A percentile compares a stretch with the other conserved stretches of the same genome.
Evolutionary conservation across 768 basidiomycete species (phyloP).

Genomic region (Tricholoma flavovirens): DNA sequence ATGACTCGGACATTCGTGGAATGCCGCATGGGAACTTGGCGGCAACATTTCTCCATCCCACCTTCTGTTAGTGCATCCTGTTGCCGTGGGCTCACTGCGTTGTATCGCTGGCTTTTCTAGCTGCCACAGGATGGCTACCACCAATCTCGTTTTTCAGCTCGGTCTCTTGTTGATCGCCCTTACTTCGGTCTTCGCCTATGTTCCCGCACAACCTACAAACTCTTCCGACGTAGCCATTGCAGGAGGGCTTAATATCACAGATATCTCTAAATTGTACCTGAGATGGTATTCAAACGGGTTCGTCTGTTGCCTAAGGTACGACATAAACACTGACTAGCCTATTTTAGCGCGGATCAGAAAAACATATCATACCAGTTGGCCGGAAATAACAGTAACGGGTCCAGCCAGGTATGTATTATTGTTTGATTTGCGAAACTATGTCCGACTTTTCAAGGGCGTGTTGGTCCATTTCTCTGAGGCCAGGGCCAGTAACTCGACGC

Average conservation of each 20-base stretch:
- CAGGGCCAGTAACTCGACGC: conserved; percentile 38
- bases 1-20: conserved; percentile 1
- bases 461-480: conserved; percentile 80
- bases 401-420: conserved; percentile 42
- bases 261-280: conserved; percentile 51
- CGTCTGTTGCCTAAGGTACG: conserved; percentile 17
- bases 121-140: background rate
- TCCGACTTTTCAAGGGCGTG: conserved; percentile 51
- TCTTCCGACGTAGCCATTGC: conserved; percentile 40
- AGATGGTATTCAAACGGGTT: conserved; percentile 57
- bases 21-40: conserved; percentile 11
- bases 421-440: background rate
- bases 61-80: background rate
- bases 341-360: conserved; percentile 33
- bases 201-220: conserved; percentile 73
- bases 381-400: conserved; percentile 41
- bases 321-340: conserved; percentile 2
- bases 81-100: background rate
- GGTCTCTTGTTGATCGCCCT: conserved; percentile 13
- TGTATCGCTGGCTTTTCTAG: background rate
- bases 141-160: conserved; percentile 1
- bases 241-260: conserved; percentile 46
- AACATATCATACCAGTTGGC: conserved; percentile 57
- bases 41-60: background rate
- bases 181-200: conserved; percentile 38